A percentile compares a stretch with the other conserved stretches of the same genome.
These are phyloP conservation scores for Phaeosphaeriaceae sp. DNA, from an alignment of 2,329 filamentous ascomycete species.

Conservation along the genomic window DNA sequence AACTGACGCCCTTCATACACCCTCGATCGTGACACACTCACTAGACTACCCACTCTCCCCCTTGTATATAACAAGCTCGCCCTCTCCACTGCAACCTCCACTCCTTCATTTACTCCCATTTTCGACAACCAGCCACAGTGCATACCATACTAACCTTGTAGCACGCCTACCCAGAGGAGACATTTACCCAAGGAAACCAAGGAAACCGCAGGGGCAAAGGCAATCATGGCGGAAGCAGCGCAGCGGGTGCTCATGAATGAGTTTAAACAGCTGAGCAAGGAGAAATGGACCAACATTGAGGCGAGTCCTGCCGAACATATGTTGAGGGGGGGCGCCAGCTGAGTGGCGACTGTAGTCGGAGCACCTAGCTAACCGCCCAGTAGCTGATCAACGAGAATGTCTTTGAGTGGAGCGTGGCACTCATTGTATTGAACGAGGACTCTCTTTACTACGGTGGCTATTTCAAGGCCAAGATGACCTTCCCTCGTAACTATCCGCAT, in stretches of 20 bases:
- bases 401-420: slow-evolving; percentile 83
- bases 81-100: not conserved
- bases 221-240: slow-evolving; percentile 54
- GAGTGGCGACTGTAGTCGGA: slow-evolving; percentile 15
- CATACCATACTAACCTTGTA: slow-evolving; percentile 8
- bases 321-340: not conserved
- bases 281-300: slow-evolving; percentile 93
- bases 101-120: not conserved
- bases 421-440: slow-evolving; percentile 92
- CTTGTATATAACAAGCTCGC: not conserved
- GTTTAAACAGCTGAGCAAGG: slow-evolving; percentile 79
- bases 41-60: not conserved
- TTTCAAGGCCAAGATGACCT: slow-evolving; percentile 88
- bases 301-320: slow-evolving; percentile 54
- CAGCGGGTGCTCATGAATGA: slow-evolving; percentile 90
- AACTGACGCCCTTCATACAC: slow-evolving; percentile 11
- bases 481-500: slow-evolving; percentile 88
- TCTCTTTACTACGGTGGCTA: slow-evolving; percentile 93
- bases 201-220: slow-evolving; percentile 3
- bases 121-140: not conserved
- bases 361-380: slow-evolving; percentile 30
- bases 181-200: slow-evolving; percentile 1
- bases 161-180: slow-evolving; percentile 15
- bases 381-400: slow-evolving; percentile 82
- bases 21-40: slow-evolving; percentile 8